Conservation (phyloP, 106 monocot genomes). For the Dioscorea dumetorum region DNA sequence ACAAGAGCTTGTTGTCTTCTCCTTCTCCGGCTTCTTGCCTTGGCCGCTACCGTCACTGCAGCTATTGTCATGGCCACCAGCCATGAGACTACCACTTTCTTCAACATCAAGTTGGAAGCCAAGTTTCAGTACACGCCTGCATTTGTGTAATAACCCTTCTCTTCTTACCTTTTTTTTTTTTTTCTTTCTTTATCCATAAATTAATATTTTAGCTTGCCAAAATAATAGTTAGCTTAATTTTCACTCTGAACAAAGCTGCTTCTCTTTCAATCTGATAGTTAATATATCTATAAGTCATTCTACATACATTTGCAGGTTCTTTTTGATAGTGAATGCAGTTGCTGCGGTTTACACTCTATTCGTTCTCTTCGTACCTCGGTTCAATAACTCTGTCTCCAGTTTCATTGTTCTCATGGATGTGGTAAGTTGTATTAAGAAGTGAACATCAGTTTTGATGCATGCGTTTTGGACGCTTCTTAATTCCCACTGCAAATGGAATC, state of each 20-base stretch:
- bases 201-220: background rate
- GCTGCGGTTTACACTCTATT: constrained; percentile 44
- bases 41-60: constrained; percentile 33
- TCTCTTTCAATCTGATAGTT: too few species aligned
- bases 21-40: constrained; percentile 33
- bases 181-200: too few species aligned
- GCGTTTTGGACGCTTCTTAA: too few species aligned
- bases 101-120: constrained; percentile 38
- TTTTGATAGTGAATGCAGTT: constrained; percentile 43
- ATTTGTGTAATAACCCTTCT: constrained; percentile 26
- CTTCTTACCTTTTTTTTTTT: background rate
- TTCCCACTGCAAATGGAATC: too few species aligned
- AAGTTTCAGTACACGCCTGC: constrained; percentile 49
- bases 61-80: constrained; percentile 54
- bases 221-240: background rate
- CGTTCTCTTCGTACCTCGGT: constrained; percentile 26
- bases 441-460: too few species aligned
- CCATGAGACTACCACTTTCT: constrained; percentile 35
- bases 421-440: constrained; percentile 20
- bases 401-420: constrained; percentile 38
- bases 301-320: constrained; percentile 36
- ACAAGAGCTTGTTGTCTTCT: constrained; percentile 8
- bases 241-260: too few species aligned
- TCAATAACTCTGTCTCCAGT: constrained; percentile 8
- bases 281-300: too few species aligned